Base-by-base conservation (phyloP, 2,329 filamentous ascomycete species). In the Helotiales sp. region DNA sequence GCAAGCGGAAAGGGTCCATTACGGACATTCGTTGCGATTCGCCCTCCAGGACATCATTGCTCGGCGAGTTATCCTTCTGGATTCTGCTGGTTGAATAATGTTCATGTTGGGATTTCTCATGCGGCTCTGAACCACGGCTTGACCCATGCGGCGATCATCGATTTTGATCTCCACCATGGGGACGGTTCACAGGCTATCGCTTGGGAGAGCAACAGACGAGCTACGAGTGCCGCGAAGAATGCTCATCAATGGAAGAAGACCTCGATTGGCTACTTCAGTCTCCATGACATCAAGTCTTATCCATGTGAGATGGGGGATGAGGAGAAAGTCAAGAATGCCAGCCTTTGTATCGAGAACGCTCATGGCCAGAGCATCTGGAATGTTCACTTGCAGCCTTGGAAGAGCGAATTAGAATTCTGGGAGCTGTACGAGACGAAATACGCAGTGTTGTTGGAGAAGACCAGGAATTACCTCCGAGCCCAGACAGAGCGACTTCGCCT, bases 21-120 rank as follows among this genome's bases (percentile, higher is more conserved):
- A 54, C 88, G 93, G 64, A 93, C 94, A 0, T 99, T 99, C 78
- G 93, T 98, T 59, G 94, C 91, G 30, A 91, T 98, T 59, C 89
- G 96, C 34, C 96, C 96, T 4, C 96, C 96, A 0, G 96, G 96
- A 0, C 96, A 99, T 77, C 96, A 99, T 77, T 99, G 96, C 80
- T 97, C 95, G 2, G 88, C 93, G 3, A 88, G 91, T 59, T 90
- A 91, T 74, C 96, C 96, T 0, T 97, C 95, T 1, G 96, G 96
- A 0, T 99, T 99, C 77, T 99, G 96, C 81, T 99, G 96, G 95
- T 82, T 99, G 60, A 99, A 99, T 79, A 99, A 99, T 77, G 93
- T 99, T 0, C 95, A 98, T 76, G 93, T 99, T 24, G 96, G 95
- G 0, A 97, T 99, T 71, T 92, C 96, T 78, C 92, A 99, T 78